Evolutionary conservation across 352 stramenopile genomes (phyloP), one percentile per base, ranked within the genome.

Genomic region (Thraustochytrium sp.): DNA sequence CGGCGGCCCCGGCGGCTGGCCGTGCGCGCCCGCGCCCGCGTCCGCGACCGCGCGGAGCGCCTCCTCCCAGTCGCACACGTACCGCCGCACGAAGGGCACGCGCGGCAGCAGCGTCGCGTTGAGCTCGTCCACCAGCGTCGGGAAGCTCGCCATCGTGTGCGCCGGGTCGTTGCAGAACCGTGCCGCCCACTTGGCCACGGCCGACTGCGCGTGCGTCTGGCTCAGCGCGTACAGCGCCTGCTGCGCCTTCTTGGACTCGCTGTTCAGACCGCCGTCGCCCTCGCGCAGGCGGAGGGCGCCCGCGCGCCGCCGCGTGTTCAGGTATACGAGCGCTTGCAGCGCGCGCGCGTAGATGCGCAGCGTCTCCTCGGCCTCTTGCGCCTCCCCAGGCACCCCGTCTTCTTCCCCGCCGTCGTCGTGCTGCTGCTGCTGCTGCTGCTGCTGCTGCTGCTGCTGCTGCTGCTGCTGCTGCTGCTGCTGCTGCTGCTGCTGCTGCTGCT

Each of bases 51-150:
- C 59, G 1, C 26, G 59, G 26, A 72, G 59, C 16, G 16, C 16
- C 40, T 13, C 26, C n/a, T 72, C 59, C 65, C 65, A 77, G 23
- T 77, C 65, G 46, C 26, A 9, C 18, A 40, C 23, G 21, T 11
- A 21, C 34, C 65, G 65, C 16, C 9, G 8, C 37, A 77, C 5
- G 26, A 26, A 77, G 23, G 21, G 29, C 13, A 62, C 36, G 23
- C 64, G 42, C 34, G 65, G 65, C 1, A 62, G 64, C 11, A 77
- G 23, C 11, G 26, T 55, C 13, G 26, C 29, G 46, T 46, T 62
- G 42, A 77, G 65, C 49, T 77, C 65, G 11, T 77, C 65, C 13
- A 62, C 40, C 11, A 77, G 49, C 16, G 65, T 62, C 34, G 42
- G 65, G 46, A 37, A 55, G 34, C 42, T 62, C 23, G 65, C 65